Conservation (phyloP, 2,329 filamentous ascomycete species). For the Myrmaecium sp. region DNA sequence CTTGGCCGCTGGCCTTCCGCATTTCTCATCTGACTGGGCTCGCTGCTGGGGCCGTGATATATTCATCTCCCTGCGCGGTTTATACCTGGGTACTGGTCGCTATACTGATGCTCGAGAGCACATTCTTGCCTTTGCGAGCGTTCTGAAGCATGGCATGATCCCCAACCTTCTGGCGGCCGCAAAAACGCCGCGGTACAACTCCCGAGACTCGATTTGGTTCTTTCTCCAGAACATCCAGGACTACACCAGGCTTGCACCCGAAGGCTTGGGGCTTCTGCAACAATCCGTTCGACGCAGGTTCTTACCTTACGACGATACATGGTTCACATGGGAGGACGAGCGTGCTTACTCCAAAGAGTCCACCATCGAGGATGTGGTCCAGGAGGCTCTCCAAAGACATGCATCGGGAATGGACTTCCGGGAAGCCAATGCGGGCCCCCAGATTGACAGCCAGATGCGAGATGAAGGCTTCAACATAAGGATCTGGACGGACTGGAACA, state of each 20-base stretch:
- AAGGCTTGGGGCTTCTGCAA: conserved; percentile 56
- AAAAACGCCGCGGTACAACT: conserved; percentile 79
- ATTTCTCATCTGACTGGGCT: conserved; percentile 88
- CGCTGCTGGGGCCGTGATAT: conserved; percentile 95
- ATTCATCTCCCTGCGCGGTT: conserved; percentile 83
- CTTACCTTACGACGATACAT: conserved; percentile 87
- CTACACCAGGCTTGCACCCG: conserved; percentile 65
- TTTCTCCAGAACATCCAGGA: conserved; percentile 93
- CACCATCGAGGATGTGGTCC: conserved; percentile 74
- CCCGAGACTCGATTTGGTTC: conserved; percentile 94
- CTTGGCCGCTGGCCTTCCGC: conserved; percentile 79
- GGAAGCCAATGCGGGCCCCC: conserved; percentile 81
- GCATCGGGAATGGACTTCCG: conserved; percentile 80
- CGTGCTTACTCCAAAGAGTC: conserved; percentile 75
- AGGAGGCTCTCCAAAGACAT: conserved; percentile 85
- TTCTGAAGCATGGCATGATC: conserved; percentile 96
- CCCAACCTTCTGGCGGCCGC: conserved; percentile 84
- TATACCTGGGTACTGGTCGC: conserved; percentile 81
- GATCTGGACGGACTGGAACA: conserved; percentile 79
- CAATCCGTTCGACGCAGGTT: conserved; percentile 71
- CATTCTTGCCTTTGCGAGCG: conserved; percentile 84
- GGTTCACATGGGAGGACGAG: conserved; percentile 67
- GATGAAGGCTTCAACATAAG: conserved; percentile 84
- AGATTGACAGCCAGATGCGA: conserved; percentile 84
- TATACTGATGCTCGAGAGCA: conserved; percentile 84